Base-by-base conservation (phyloP, 2,329 filamentous ascomycete genomes). In the Penicillium sp. region DNA sequence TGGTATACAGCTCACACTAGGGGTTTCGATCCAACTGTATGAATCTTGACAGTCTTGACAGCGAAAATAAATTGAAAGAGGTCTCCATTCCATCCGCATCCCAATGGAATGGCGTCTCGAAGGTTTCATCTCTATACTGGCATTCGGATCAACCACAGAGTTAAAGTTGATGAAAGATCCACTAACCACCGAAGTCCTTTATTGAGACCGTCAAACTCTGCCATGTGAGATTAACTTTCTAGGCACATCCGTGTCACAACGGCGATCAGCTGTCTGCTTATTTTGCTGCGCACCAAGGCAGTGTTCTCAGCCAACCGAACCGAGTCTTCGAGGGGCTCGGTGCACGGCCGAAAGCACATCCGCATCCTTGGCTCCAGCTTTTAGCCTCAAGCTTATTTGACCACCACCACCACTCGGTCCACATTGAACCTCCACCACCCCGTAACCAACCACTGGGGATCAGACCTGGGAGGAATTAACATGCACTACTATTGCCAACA, bases 341-440 rank as follows among this genome's bases (percentile, higher is more conserved):
- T 30, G 57, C 46, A 59, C 57, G 52, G 40, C 59, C 59, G 51
- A 58, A 30, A 25, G 2, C n/a, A 4, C 19, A 58, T 30, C 3
- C n/a, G 6, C 19, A 58, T 30, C 52, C 25, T 52, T 45, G 55
- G 43, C 28, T 51, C 37, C 51, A 30, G 25, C 16, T 52, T 33
- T 55, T 61, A 55, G 59, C 45, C 22, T 61, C 59, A 38, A 61
- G 59, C 55, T 61, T 61, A 61, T 52, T 61, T 55, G 51, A 6
- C 46, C 22, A 37, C 30, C 10, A 51, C 33, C 35, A 37, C 35
- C 35, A 38, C 43, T 26, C 13, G 11, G 13, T 2, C 16, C 43
- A 46, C 6, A 1, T 16, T n/a, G 10, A 22, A 46, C 25, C 14
- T 30, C 10, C 14, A 22, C 33, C 54, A 33, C 35, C 7, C n/a